Conservation (phyloP, 225 moss, liverwort and hornwort species). For the Marchantia paleacea region DNA sequence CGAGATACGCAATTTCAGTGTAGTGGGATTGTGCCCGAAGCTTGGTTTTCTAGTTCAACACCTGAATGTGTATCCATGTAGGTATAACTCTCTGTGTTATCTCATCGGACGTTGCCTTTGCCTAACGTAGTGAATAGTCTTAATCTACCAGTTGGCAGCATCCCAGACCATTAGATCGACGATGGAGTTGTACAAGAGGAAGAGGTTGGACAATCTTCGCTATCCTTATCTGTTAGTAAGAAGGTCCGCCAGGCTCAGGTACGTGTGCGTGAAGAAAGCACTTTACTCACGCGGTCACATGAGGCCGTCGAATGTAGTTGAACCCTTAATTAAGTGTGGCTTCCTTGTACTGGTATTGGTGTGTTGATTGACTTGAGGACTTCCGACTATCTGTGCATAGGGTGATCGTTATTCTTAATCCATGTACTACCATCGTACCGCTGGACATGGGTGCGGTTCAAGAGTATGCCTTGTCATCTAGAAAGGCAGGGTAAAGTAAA, state of each 20-base stretch:
- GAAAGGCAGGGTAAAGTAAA: too few species aligned
- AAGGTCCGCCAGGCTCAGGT: slow-evolving; percentile 42
- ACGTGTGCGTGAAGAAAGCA: slow-evolving; percentile 1
- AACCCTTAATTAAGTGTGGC: not conserved
- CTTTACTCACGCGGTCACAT: not conserved
- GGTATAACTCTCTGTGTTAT: not conserved
- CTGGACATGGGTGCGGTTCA: too few species aligned
- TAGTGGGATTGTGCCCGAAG: not conserved
- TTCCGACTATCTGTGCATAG: not conserved
- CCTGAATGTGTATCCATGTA: not conserved
- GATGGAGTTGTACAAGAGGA: slow-evolving; percentile 19
- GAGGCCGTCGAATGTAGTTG: not conserved
- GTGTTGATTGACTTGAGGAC: not conserved
- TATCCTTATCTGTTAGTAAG: slow-evolving; percentile 24
- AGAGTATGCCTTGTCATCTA: too few species aligned
- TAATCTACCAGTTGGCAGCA: slow-evolving; percentile 22
- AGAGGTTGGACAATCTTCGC: slow-evolving; percentile 18
- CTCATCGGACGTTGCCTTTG: not conserved
- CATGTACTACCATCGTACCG: not conserved
- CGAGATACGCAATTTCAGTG: not conserved
- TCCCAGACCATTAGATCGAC: slow-evolving; percentile 1
- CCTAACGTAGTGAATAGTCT: not conserved
- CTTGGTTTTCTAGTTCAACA: not conserved
- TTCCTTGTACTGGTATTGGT: not conserved
- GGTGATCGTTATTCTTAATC: not conserved